Conservation (phyloP, 352 stramenopile species). For the Phytopythium helicoides region DNA sequence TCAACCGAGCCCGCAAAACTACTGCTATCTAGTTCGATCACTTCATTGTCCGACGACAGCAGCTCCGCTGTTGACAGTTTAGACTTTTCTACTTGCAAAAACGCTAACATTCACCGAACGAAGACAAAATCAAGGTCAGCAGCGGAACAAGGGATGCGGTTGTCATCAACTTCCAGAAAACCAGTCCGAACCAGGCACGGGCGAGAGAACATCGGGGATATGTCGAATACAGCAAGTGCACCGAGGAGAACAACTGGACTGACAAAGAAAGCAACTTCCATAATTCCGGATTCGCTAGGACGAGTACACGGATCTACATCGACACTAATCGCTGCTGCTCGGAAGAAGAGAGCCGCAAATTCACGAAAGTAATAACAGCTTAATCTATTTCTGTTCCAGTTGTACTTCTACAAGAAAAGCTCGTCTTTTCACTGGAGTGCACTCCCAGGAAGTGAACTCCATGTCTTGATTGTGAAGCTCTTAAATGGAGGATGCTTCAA, state of each 20-base stretch:
- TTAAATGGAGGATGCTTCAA: too few relatives aligned
- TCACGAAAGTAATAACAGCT: too few relatives aligned
- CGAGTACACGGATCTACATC: neutral
- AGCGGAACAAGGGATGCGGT: neutral
- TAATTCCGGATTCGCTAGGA: neutral
- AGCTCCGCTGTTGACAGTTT: constrained; percentile 9
- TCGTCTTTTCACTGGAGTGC: too few relatives aligned
- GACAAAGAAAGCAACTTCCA: neutral
- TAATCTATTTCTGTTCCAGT: too few relatives aligned
- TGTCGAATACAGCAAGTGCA: constrained; percentile 1
- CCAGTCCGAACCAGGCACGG: neutral
- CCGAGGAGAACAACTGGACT: constrained; percentile 1
- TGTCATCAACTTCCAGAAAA: neutral
- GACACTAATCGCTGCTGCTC: neutral
- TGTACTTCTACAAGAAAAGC: too few relatives aligned
- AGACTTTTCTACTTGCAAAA: too few relatives aligned
- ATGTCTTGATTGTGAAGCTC: too few relatives aligned
- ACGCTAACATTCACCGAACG: neutral
- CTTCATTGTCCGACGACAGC: constrained; percentile 28
- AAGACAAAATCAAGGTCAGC: neutral
- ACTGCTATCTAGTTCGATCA: constrained; percentile 18
- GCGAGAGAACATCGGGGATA: neutral
- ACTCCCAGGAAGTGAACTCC: too few relatives aligned
- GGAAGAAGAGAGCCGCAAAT: constrained; percentile 3
- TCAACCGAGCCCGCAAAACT: neutral